Evolutionary conservation across 2,329 filamentous ascomycete species (phyloP).

Genomic region (Phaeomoniella chlamydospora): DNA sequence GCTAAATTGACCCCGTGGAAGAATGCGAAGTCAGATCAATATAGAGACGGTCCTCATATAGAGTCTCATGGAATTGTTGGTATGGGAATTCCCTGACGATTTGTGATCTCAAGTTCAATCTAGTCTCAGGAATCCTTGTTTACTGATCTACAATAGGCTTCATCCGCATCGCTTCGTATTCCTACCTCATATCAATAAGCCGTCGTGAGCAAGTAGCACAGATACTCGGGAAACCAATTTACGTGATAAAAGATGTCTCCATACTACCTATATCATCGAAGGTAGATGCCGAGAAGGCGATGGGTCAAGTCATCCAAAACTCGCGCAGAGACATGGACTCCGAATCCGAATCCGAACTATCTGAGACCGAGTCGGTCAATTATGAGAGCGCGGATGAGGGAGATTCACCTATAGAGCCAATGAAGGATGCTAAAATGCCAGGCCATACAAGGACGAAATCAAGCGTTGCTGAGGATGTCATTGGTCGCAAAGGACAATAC

Average conservation of each 20-base stretch:
- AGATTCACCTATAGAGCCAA: slow-evolving; percentile 28
- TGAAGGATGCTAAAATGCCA: slow-evolving; percentile 15
- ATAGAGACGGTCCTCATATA: slow-evolving; percentile 21
- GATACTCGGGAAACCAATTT: slow-evolving; percentile 67
- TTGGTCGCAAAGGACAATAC: slow-evolving; percentile 67
- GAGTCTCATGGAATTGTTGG: slow-evolving; percentile 43
- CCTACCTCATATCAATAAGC: slow-evolving; percentile 77
- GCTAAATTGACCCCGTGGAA: slow-evolving; percentile 32
- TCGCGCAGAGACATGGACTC: slow-evolving; percentile 19
- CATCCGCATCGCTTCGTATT: slow-evolving; percentile 64
- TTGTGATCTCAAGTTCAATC: background rate
- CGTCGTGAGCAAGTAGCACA: slow-evolving; percentile 78
- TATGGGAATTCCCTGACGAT: slow-evolving; percentile 20
- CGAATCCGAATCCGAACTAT: slow-evolving; percentile 4
- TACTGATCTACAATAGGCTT: slow-evolving; percentile 43
- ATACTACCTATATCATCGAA: slow-evolving; percentile 77
- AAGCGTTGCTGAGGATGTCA: slow-evolving; percentile 78
- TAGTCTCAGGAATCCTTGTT: background rate
- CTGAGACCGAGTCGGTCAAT: slow-evolving; percentile 6
- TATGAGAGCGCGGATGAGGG: slow-evolving; percentile 8
- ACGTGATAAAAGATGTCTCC: slow-evolving; percentile 75
- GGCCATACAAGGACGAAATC: slow-evolving; percentile 8
- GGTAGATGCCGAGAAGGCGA: slow-evolving; percentile 56
- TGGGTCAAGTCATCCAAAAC: slow-evolving; percentile 43
- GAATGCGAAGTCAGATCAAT: slow-evolving; percentile 14